Evolutionary conservation across 441 rosid genomes (phyloP).

Genomic region (Adansonia gregorii): DNA sequence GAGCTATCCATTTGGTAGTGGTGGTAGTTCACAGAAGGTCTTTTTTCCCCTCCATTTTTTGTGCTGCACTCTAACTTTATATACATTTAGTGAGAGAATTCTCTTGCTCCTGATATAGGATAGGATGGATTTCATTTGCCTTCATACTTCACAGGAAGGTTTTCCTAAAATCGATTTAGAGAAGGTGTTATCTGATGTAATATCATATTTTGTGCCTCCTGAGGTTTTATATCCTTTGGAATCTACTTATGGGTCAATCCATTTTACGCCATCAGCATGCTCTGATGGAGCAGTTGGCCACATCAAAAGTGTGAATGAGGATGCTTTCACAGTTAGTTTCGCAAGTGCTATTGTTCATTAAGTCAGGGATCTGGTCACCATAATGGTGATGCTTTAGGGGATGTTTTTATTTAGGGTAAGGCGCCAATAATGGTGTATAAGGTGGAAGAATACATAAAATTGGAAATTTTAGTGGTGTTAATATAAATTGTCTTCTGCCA

Average conservation of each 20-base stretch:
- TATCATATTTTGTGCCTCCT: slow-evolving; percentile 44
- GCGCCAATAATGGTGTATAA: slow-evolving; percentile 53
- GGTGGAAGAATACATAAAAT: slow-evolving; percentile 51
- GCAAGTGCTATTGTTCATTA: slow-evolving; percentile 62
- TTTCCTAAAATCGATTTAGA: slow-evolving; percentile 52
- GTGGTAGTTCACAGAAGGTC: slow-evolving; percentile 54
- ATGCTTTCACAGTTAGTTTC: slow-evolving; percentile 57
- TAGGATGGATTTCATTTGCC: slow-evolving; percentile 47
- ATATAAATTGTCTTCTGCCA: slow-evolving; percentile 52
- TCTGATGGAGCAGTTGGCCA: slow-evolving; percentile 55
- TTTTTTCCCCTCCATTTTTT: slow-evolving; percentile 23
- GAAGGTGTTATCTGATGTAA: slow-evolving; percentile 49
- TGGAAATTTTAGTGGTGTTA: slow-evolving; percentile 42
- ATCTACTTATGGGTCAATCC: slow-evolving; percentile 48
- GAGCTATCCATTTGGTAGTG: slow-evolving; percentile 55
- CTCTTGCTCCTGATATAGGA: slow-evolving; percentile 52
- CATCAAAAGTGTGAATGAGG: slow-evolving; percentile 40
- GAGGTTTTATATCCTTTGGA: slow-evolving; percentile 52
- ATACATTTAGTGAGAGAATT: slow-evolving; percentile 28
- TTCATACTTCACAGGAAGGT: slow-evolving; percentile 46
- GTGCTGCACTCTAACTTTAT: slow-evolving; percentile 16
- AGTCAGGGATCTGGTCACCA: slow-evolving; percentile 68
- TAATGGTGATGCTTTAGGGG: slow-evolving; percentile 61
- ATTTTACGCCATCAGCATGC: slow-evolving; percentile 59
- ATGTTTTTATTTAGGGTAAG: slow-evolving; percentile 63